Evolutionary conservation across 1,284 basidiomycete species (phyloP), one percentile per base, ranked within the genome.

Genomic region (Takashimella koratensis): DNA sequence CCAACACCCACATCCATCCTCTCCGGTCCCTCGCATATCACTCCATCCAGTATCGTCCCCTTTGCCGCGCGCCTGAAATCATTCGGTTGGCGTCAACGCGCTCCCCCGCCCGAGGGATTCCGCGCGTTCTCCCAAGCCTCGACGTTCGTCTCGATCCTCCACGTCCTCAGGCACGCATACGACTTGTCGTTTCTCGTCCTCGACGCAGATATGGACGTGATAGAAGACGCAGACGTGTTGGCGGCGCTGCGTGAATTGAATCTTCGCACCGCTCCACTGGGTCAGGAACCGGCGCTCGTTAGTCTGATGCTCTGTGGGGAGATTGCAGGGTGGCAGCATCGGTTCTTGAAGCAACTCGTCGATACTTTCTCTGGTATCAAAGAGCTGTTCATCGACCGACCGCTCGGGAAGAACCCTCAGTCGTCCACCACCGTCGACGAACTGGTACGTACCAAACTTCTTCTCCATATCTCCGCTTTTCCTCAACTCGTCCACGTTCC

Each of bases 1-100:
- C 59, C 67, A 6, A 56, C 59, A n/a, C 45, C 43, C 13, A 22
- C 53, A 25, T 57, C 56, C 5, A 47, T 57, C n/a, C 24, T 40
- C 3, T 51, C 53, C 16, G 39, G 49, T 22, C 16, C 27, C 8
- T 36, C 27, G 25, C 16, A 27, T 42, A 26, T 56, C 52, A n/a
- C 13, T 25, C 25, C 21, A 5, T n/a, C 42, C 11, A 24, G 11
- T 46, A 49, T 11, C 4, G 30, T 36, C 3, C 63, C 67, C 2
- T 43, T 70, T 23, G 55, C 60, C 21, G 44, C 55, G 3, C 63
- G 68, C 2, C 52, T 74, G 20, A 55, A 52, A 39, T 73, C 70
- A 3, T 71, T 74, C 45, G 70, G 72, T 5, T 74, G 72, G 72
- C 54, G 72, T 42, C 69, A 70, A 50, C 67, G 72, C 3, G 68